Evolutionary conservation across 2,329 filamentous ascomycete genomes (phyloP).

Genomic region (Ophiostoma ips): DNA sequence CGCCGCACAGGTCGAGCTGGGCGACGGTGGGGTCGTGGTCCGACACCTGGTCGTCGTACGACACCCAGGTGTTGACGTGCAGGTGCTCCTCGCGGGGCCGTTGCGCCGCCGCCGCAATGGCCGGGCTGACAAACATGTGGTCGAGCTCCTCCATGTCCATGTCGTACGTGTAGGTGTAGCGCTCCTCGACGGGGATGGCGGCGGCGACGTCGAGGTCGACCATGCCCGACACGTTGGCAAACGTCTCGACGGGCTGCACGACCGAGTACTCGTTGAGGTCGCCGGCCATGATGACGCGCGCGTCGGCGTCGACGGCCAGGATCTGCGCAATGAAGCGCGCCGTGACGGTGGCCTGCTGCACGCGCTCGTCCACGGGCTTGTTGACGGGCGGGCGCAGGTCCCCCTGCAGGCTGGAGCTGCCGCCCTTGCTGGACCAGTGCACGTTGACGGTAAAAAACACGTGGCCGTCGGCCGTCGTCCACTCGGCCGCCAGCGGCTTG

Average conservation of each 20-base stretch:
- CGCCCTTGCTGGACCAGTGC: constrained; percentile 53
- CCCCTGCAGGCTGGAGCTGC: constrained; percentile 48
- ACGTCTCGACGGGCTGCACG: constrained; percentile 42
- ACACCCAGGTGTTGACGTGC: constrained; percentile 57
- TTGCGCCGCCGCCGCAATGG: constrained; percentile 26
- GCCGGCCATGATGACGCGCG: constrained; percentile 45
- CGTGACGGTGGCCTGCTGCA: constrained; percentile 42
- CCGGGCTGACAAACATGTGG: constrained; percentile 52
- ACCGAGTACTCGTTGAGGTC: constrained; percentile 64
- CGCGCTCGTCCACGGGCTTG: constrained; percentile 42
- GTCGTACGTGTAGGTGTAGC: constrained; percentile 59
- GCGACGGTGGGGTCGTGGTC: constrained; percentile 60
- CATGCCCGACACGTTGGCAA: constrained; percentile 39
- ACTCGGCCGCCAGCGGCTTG: constrained; percentile 54
- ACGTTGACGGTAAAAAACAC: constrained; percentile 59
- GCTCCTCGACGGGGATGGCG: constrained; percentile 37
- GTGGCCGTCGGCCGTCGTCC: constrained; percentile 41
- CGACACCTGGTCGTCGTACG: constrained; percentile 39
- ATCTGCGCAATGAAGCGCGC: constrained; percentile 46
- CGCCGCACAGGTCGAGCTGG: constrained; percentile 42
- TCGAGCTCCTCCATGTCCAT: constrained; percentile 57
- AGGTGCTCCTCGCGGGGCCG: constrained; percentile 45
- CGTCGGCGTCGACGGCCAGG: constrained; percentile 38
- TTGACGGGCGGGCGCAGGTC: constrained; percentile 55
- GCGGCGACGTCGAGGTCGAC: constrained; percentile 48